Evolutionary conservation across 2,329 filamentous ascomycete species (phyloP).

Genomic region (Claviceps lovelessii): DNA sequence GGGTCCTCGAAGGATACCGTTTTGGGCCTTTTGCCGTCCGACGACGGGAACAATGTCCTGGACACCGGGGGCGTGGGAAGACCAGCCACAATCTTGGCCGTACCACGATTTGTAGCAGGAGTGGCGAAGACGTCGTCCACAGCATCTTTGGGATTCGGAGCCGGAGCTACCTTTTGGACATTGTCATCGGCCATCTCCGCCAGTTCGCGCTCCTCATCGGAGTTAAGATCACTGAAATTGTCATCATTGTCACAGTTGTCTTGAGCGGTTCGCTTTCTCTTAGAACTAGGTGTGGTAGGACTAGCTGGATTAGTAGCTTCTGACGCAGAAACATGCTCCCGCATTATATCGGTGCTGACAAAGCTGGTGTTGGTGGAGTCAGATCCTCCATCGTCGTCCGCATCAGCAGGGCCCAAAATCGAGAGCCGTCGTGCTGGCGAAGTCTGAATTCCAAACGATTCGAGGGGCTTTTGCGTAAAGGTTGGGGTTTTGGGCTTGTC

Average conservation of each 20-base stretch:
- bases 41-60: constrained; percentile 21
- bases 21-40: constrained; percentile 18
- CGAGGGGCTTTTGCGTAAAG: constrained; percentile 16
- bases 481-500: constrained; percentile 14
- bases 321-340: background rate
- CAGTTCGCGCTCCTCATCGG: constrained; percentile 26
- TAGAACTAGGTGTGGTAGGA: constrained; percentile 9
- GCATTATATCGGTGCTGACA: background rate
- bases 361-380: background rate
- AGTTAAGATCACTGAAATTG: constrained; percentile 20
- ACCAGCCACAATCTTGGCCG: constrained; percentile 10
- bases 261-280: constrained; percentile 16
- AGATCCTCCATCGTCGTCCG: background rate
- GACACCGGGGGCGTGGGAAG: constrained; percentile 22
- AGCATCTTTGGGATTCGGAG: background rate
- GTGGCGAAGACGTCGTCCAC: constrained; percentile 12
- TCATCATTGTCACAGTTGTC: constrained; percentile 13
- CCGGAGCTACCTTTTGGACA: constrained; percentile 12
- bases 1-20: constrained; percentile 18
- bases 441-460: constrained; percentile 16
- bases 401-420: background rate
- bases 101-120: constrained; percentile 11
- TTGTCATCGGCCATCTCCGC: constrained; percentile 22
- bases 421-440: constrained; percentile 9
- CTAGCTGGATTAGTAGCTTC: background rate